Base-by-base conservation (phyloP, 257 asterid species). In the Nicotiana benthamiana region DNA sequence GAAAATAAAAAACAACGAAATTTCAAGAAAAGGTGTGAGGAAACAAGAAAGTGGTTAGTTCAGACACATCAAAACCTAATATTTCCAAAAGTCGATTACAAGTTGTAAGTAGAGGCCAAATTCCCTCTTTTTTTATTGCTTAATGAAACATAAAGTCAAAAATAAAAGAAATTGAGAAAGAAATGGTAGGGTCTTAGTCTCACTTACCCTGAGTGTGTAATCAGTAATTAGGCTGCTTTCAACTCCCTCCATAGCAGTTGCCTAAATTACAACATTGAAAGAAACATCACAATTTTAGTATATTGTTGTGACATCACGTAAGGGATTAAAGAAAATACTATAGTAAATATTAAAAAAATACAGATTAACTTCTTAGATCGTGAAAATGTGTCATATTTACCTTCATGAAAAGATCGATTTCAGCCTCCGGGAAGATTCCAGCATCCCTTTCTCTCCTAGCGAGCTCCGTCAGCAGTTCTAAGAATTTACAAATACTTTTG, bases 351-450 rank as follows among this genome's bases (percentile, higher is more conserved):
- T 32, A 0, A 40, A 26, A 63, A 57, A 10, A 9, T n/a, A 32
- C 3, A 30, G 22, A 20, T 43, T 43, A 60, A 51, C 0, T 56
- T 53, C 13, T 46, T 4, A 1, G 26, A 52, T 3, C 34, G 6
- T 51, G 40, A 28, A 4, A 43, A 13, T 40, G 51, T 40, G 59
- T 60, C 18, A 6, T 51, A 8, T n/a, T 20, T 1, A 91, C 96
- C 89, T 90, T 91, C 93, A 90, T 88, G 51, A 86, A 91, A 82
- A 90, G 90, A 83, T 90, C 93, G 62, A 88, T 83, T 79, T 91
- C 92, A 43, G 92, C 90, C 74, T 90, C 89, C 0, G 91, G 93
- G 13, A 82, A 57, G 67, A 88, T 76, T 30, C 93, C 90, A 62
- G 89, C 89, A 79, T 86, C 91, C 16, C 80, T 88, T 85, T 91